phyloP scores from a whole-genome alignment of 2,329 filamentous ascomycete species.

The Penicillium sp. region DNA sequence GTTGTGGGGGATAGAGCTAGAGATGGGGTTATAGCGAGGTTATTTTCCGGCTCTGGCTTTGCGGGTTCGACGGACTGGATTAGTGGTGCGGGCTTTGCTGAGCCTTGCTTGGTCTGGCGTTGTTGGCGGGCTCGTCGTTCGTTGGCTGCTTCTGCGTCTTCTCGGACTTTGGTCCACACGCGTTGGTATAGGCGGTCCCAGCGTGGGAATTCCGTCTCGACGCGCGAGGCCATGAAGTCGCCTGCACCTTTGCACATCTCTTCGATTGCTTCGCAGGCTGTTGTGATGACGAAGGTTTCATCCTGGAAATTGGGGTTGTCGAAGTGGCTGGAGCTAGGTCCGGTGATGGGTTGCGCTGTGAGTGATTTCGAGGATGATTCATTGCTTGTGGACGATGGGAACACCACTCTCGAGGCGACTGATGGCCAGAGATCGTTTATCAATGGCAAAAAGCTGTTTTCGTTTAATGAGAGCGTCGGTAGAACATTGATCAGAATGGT shows the following conservation, averaged over 20 bases:
- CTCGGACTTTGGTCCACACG: constrained; percentile 34
- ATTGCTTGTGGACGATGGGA: constrained; percentile 52
- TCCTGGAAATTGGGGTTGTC: constrained; percentile 29
- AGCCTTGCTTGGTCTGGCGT: constrained; percentile 3
- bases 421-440: constrained; percentile 90
- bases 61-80: not conserved
- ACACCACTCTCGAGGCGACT: constrained; percentile 43
- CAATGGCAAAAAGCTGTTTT: constrained; percentile 78
- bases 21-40: constrained; percentile 10
- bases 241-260: constrained; percentile 67
- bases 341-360: constrained; percentile 11
- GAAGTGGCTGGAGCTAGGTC: constrained; percentile 50
- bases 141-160: constrained; percentile 34
- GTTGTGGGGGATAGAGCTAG: constrained; percentile 19
- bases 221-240: constrained; percentile 70
- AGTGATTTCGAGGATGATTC: constrained; percentile 30
- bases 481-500: constrained; percentile 68
- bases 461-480: constrained; percentile 65
- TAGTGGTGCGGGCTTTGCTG: not conserved
- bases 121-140: constrained; percentile 28
- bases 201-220: constrained; percentile 61
- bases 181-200: constrained; percentile 40
- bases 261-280: constrained; percentile 63
- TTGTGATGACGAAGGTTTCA: constrained; percentile 53
- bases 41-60: not conserved